Percentiles rank a stretch among this genome's conserved stretches.
These are phyloP conservation scores for Chamaenerion angustifolium DNA, from an alignment of 345 rosid genomes.

Conservation along the genomic window DNA sequence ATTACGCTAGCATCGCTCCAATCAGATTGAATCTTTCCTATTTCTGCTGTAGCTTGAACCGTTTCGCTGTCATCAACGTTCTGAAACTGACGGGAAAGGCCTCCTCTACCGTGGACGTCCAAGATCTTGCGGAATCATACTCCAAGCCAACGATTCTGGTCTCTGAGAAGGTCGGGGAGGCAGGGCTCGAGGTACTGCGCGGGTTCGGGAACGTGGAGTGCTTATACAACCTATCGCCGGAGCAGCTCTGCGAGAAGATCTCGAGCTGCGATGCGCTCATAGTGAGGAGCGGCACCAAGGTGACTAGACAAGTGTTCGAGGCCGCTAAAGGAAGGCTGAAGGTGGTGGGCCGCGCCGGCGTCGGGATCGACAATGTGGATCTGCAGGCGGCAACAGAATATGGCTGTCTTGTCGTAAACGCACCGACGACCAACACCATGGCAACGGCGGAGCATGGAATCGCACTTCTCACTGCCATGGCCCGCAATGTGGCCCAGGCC, in stretches of 20 bases:
- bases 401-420: constrained; percentile 36
- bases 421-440: constrained; percentile 32
- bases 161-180: constrained; percentile 29
- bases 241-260: constrained; percentile 36
- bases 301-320: constrained; percentile 29
- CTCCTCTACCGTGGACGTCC: constrained; percentile 6
- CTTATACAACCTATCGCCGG: constrained; percentile 21
- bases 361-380: constrained; percentile 38
- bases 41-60: neutral
- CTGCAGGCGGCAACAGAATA: constrained; percentile 32
- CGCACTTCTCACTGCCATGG: constrained; percentile 26
- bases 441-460: constrained; percentile 40
- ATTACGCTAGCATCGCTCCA: constrained; percentile 10
- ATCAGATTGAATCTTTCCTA: constrained; percentile 9
- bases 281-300: constrained; percentile 32
- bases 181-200: constrained; percentile 20
- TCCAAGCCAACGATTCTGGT: constrained; percentile 36
- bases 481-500: constrained; percentile 31
- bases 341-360: constrained; percentile 37
- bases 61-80: constrained; percentile 3
- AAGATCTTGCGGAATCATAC: constrained; percentile 12
- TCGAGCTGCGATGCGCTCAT: constrained; percentile 26
- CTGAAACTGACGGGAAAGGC: constrained; percentile 11
- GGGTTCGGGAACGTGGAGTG: constrained; percentile 31
- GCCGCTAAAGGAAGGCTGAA: constrained; percentile 24